These are phyloP conservation scores for Anisodus tanguticus DNA, from an alignment of 257 asterid species.

Conservation along the genomic window DNA sequence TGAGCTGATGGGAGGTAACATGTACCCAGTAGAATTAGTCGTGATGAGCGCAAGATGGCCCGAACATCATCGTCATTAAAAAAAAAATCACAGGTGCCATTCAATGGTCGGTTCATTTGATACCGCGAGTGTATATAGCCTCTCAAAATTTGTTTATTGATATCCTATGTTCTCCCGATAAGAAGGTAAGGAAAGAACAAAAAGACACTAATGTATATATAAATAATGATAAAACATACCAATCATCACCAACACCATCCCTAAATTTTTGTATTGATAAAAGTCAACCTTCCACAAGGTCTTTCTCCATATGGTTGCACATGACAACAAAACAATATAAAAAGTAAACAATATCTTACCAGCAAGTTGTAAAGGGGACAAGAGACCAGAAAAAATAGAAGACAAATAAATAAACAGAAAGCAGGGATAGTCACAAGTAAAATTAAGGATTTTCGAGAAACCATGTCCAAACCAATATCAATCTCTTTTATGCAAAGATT, in stretches of 20 bases:
- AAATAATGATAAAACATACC: background rate
- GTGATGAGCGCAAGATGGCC: background rate
- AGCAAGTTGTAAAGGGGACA: background rate
- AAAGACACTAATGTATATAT: background rate
- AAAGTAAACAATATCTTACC: background rate
- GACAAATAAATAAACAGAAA: conserved; percentile 1
- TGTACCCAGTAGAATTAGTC: background rate
- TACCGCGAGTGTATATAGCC: background rate
- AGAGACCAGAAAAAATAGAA: conserved; percentile 3
- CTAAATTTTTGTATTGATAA: background rate
- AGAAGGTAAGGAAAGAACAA: conserved; percentile 5
- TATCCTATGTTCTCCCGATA: background rate
- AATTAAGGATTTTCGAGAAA: background rate
- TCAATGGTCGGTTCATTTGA: background rate
- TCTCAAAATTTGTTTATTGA: background rate
- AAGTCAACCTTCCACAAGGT: background rate
- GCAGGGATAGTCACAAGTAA: conserved; percentile 22
- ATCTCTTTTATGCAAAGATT: background rate
- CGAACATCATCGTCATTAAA: background rate
- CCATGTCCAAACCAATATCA: background rate
- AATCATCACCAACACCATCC: conserved; percentile 1
- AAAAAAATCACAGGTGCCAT: background rate
- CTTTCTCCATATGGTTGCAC: background rate
- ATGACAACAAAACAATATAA: background rate
- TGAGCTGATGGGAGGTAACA: background rate